Conservation (phyloP, 331 rosid genomes). For the Stylosanthes scabra region DNA sequence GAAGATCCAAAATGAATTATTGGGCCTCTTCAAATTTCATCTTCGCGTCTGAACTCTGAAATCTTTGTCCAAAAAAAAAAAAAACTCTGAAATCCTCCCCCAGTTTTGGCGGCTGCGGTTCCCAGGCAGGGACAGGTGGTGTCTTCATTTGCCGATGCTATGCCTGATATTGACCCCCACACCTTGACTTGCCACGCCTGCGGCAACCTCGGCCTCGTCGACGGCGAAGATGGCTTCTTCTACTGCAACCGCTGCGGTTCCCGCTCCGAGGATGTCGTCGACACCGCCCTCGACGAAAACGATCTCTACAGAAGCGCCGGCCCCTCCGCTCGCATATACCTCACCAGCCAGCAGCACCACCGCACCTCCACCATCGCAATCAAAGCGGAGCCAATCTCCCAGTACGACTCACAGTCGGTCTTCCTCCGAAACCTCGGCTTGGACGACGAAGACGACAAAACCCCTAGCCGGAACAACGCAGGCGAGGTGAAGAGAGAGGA, state of each 20-base stretch:
- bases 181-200: conserved; percentile 62
- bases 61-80: too few species aligned
- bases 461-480: background rate
- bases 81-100: too few species aligned
- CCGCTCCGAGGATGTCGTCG: conserved; percentile 59
- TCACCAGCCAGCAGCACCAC: conserved; percentile 57
- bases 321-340: conserved; percentile 56
- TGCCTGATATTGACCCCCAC: conserved; percentile 45
- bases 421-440: conserved; percentile 50
- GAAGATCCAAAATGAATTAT: too few species aligned
- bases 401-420: conserved; percentile 46
- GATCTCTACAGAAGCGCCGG: conserved; percentile 51
- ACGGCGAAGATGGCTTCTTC: conserved; percentile 70
- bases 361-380: conserved; percentile 29
- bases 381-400: conserved; percentile 64
- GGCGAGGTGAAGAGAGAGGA: conserved; percentile 41
- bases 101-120: too few species aligned
- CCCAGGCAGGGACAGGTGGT: too few species aligned
- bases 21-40: too few species aligned
- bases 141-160: conserved; percentile 10
- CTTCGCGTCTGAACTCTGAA: too few species aligned
- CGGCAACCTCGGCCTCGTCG: conserved; percentile 49
- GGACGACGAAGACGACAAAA: conserved; percentile 32
- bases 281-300: conserved; percentile 70
- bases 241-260: conserved; percentile 68